phyloP scores from a whole-genome alignment of 768 basidiomycete species.

The Gyrodon lividus region DNA sequence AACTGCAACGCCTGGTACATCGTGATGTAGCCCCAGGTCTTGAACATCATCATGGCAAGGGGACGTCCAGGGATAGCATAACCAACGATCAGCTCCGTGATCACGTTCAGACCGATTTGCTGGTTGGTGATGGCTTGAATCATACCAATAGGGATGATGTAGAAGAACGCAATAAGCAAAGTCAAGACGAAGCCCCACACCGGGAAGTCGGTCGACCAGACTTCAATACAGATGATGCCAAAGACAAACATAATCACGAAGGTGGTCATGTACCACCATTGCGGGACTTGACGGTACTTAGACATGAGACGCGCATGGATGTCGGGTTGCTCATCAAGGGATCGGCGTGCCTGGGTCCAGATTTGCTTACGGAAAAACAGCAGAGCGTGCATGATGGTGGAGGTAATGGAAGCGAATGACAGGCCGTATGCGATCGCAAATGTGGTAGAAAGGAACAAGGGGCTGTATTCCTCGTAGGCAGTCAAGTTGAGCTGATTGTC shows the following conservation, averaged over 20 bases:
- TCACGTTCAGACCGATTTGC: constrained; percentile 66
- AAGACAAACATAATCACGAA: constrained; percentile 56
- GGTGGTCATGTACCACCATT: constrained; percentile 54
- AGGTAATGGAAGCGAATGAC: constrained; percentile 44
- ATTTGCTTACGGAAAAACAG: constrained; percentile 61
- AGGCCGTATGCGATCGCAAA: constrained; percentile 54
- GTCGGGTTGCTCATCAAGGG: constrained; percentile 56
- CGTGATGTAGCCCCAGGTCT: constrained; percentile 67
- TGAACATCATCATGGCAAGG: constrained; percentile 79
- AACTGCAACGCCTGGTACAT: constrained; percentile 68
- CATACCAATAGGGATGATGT: constrained; percentile 74
- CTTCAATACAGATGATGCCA: constrained; percentile 55
- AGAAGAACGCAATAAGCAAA: constrained; percentile 50
- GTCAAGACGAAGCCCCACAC: constrained; percentile 46
- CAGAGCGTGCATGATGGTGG: constrained; percentile 41
- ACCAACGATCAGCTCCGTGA: constrained; percentile 74
- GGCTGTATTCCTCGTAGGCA: constrained; percentile 38
- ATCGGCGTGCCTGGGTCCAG: constrained; percentile 47
- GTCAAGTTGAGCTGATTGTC: constrained; percentile 32
- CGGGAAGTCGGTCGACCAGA: constrained; percentile 56
- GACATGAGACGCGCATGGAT: constrained; percentile 62
- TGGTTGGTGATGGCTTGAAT: constrained; percentile 83
- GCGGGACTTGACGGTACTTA: constrained; percentile 55
- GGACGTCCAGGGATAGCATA: constrained; percentile 57
- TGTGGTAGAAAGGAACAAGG: constrained; percentile 45